Evolutionary conservation across 2,329 filamentous ascomycete genomes (phyloP), one percentile per base, ranked within the genome.

Genomic region (Daldinia eschscholtzii): DNA sequence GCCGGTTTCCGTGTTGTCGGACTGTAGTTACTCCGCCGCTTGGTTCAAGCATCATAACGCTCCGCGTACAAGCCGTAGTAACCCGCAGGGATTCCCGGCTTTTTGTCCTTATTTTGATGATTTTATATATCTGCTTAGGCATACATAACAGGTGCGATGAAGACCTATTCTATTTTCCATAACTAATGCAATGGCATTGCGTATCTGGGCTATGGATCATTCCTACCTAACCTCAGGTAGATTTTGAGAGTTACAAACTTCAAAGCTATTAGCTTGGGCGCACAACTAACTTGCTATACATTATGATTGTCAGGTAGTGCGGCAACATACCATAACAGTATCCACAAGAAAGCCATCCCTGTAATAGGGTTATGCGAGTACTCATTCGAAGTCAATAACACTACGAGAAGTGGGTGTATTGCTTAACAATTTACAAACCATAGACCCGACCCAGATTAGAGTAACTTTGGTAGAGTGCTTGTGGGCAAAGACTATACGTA

Each of bases 11-110:
- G 13, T 33, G 26, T 52, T 12, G 26, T 52, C 46, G 46, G 46
- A 52, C 26, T 30, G 46, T 52, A 52, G 26, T 52, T 52, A 6
- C 46, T 52, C 46, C 46, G 46, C 46, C 1, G 46, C 5, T 48
- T 10, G 33, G 10, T 33, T 28, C 26, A 6, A 33, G 26, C 15
- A 1, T 18, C 26, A 48, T 52, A 52, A 18, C 15, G 26, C 28
- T 50, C 26, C 15, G 26, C 13, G 9, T 30, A 30, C 23, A 2
- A 18, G 13, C 6, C 15, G 3, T 30, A 30, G 13, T 10, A 30
- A 12, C 26, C 13, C 13, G 26, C 26, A 13, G 33, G 33, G 6
- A 10, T 30, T 30, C 15, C 5, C 26, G 3, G n/a, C 13, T n/a
- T 28, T 30, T 10, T 50, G 10, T 23, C 6, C 26, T 48, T 15